Base-by-base conservation (phyloP, 192 early-diverging fungal genomes). In the Rhizoclosmatium sp. region DNA sequence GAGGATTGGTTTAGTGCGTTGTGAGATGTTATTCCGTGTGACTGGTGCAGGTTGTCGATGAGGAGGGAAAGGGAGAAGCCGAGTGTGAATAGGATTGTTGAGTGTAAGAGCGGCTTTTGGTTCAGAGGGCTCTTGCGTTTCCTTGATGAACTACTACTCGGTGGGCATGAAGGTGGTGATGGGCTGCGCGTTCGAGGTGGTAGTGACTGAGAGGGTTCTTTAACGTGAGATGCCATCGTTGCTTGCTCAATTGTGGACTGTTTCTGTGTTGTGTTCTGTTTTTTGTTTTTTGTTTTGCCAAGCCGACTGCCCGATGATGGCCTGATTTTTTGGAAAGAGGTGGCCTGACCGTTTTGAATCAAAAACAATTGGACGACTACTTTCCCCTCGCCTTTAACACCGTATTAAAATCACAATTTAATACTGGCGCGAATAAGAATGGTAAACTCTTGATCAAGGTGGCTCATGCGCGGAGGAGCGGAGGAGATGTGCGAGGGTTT, bases 1-100 rank as follows among this genome's bases (percentile, higher is more conserved):
- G 60, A 9, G 21, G 14, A 21, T 7, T 23, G 9, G 65, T 89
- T 88, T 46, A 83, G 83, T 0, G 87, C 83, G 23, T 40, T 9
- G 60, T 44, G 45, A 47, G 4, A 10, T 3, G 48, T 40, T 21
- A 92, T 82, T 68, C 86, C 82, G 80, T 90, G 85, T 59, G 91
- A 85, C 42, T 92, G 86, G 62, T 89, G 90, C 23, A 93, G 78
- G 69, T 86, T 85, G 75, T 91, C 90, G 71, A 92, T 90, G 56
- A 92, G 78, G 75, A 93, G 51, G 5, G 90, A 88, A 68, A 92
- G 88, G 31, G 84, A 64, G 84, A 89, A 88, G 54, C 92, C 92
- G 45, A 91, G 83, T 39, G 83, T 68, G 78, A 93, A 93, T 42
- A 93, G 86, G 23, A 62, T 62, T 9, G 19, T 9, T 9, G 54